Percentiles rank a stretch among this genome's conserved stretches.
phyloP scores from a whole-genome alignment of 2,329 filamentous ascomycete genomes.

The Neofusicoccum sp. region DNA sequence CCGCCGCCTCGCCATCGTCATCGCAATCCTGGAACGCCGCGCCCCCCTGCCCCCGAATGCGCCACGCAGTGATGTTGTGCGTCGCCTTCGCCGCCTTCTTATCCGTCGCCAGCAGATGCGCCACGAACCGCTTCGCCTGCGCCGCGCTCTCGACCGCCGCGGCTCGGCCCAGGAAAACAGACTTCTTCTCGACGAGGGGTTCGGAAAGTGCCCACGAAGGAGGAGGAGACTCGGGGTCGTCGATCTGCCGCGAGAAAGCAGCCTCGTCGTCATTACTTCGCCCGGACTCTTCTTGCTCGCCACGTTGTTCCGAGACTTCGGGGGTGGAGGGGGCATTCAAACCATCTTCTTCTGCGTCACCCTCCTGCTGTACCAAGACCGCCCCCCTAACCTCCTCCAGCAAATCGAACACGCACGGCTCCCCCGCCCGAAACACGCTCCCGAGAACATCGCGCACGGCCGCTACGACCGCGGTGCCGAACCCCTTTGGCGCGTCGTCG shows the following conservation, averaged over 20 bases:
- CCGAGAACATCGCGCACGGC: slow-evolving; percentile 66
- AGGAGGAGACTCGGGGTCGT: slow-evolving; percentile 40
- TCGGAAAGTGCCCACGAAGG: slow-evolving; percentile 73
- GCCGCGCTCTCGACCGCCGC: slow-evolving; percentile 66
- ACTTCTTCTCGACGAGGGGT: slow-evolving; percentile 76
- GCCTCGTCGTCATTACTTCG: slow-evolving; percentile 31
- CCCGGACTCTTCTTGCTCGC: not conserved
- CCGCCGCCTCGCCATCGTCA: slow-evolving; percentile 93
- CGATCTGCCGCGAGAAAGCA: slow-evolving; percentile 22
- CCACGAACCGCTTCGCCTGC: slow-evolving; percentile 69
- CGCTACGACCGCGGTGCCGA: slow-evolving; percentile 68
- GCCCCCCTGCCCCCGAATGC: slow-evolving; percentile 63
- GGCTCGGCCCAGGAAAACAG: slow-evolving; percentile 78
- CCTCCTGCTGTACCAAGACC: slow-evolving; percentile 52
- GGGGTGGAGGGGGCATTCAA: slow-evolving; percentile 21
- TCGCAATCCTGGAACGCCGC: slow-evolving; percentile 82
- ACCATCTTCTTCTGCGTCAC: slow-evolving; percentile 21
- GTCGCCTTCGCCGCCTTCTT: slow-evolving; percentile 82
- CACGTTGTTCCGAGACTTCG: not conserved
- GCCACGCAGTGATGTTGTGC: slow-evolving; percentile 95
- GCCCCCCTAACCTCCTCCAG: slow-evolving; percentile 62
- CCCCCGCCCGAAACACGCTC: slow-evolving; percentile 67
- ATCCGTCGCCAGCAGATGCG: slow-evolving; percentile 76
- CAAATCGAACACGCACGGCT: slow-evolving; percentile 88
- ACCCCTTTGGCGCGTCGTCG: slow-evolving; percentile 63